Conservation (phyloP, 805 yeast genomes). For the Metschnikowia sp. region DNA sequence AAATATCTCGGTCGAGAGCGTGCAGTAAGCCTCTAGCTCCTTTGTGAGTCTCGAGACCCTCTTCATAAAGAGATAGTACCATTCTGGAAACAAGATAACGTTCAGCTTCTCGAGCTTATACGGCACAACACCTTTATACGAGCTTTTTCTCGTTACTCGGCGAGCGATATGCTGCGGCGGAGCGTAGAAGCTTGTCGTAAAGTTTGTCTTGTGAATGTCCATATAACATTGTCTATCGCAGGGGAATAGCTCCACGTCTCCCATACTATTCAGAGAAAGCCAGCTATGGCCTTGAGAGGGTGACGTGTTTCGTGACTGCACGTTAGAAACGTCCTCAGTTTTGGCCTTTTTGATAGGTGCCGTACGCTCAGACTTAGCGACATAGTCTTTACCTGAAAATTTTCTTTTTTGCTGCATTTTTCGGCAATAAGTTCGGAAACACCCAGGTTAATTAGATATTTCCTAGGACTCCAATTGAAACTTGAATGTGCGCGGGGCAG, state of each 20-base stretch:
- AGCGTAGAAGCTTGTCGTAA: background rate
- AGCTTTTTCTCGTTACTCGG: background rate
- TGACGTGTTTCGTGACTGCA: no score
- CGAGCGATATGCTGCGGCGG: background rate
- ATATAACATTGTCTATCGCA: background rate
- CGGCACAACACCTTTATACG: background rate
- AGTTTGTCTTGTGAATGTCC: background rate
- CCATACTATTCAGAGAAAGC: background rate
- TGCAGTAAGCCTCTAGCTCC: background rate
- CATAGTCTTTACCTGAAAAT: no score
- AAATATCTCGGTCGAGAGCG: background rate
- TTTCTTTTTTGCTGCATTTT: no score
- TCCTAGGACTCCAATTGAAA: no score
- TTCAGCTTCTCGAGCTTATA: background rate
- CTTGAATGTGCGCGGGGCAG: no score
- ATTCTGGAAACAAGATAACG: background rate
- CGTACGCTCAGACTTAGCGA: no score
- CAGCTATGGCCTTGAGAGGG: no score
- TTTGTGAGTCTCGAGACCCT: background rate
- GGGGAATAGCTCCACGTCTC: background rate
- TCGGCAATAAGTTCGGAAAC: no score
- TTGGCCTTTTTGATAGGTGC: no score
- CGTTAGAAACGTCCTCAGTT: no score
- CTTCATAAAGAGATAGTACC: background rate
- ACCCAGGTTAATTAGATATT: no score